Percentiles rank a stretch among this genome's conserved stretches.
These are phyloP conservation scores for Cordyceps javanica DNA, from an alignment of 2,329 filamentous ascomycete species.

Conservation along the genomic window DNA sequence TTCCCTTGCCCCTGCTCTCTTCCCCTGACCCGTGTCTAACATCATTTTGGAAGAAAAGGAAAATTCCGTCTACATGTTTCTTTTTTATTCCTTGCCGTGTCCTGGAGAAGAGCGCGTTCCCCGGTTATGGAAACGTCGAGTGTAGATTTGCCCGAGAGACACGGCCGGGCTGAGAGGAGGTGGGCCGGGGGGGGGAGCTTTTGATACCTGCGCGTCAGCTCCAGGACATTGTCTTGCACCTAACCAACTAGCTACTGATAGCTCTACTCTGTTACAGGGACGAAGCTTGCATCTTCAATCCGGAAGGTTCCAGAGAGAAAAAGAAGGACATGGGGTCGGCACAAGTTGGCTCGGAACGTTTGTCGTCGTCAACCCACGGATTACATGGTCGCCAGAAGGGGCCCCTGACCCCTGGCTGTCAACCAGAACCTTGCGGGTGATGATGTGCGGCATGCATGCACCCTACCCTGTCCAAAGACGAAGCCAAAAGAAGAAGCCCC, in stretches of 20 bases:
- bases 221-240: background rate
- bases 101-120: no score
- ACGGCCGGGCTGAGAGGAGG: background rate
- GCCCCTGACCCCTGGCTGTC: background rate
- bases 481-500: no score
- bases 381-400: no score
- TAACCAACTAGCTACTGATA: no score
- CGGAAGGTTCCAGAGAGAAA: background rate
- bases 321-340: background rate
- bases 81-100: no score
- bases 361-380: background rate
- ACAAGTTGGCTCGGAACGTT: background rate
- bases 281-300: background rate
- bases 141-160: background rate
- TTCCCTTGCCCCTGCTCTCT: no score
- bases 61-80: background rate
- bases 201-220: slow-evolving; percentile 2
- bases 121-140: no score
- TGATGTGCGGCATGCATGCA: no score
- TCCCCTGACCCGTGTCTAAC: background rate
- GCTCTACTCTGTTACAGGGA: no score
- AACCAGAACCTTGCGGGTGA: background rate
- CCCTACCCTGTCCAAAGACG: no score
- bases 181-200: no score
- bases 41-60: no score